These are phyloP conservation scores for Thalia dealbata DNA, from an alignment of 176 grass and related monocot species.

Conservation along the genomic window DNA sequence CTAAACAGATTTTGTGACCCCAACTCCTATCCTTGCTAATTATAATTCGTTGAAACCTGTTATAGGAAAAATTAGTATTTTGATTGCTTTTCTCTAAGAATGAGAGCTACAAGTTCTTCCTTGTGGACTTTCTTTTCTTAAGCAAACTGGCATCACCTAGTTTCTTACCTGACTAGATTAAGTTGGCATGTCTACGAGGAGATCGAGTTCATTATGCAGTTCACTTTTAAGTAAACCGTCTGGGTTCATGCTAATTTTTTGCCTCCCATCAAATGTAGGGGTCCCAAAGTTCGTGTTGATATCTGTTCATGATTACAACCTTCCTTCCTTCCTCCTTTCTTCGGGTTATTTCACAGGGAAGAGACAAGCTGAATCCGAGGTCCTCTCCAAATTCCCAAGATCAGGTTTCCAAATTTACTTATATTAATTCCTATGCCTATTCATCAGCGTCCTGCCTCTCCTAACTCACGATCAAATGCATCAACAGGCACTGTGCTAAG, in stretches of 20 bases:
- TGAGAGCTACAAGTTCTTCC: not conserved
- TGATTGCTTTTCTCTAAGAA: not conserved
- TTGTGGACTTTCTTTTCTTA: not conserved
- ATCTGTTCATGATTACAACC: conserved; percentile 96
- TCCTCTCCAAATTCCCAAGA: conserved; percentile 82
- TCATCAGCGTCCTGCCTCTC: not conserved
- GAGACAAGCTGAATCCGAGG: conserved; percentile 86
- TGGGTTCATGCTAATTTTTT: not conserved
- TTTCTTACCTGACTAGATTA: not conserved
- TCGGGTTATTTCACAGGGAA: conserved; percentile 87
- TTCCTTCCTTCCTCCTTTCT: conserved; percentile 69
- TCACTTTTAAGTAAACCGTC: not conserved
- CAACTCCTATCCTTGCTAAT: no score
- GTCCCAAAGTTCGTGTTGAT: conserved; percentile 80
- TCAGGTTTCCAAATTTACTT: conserved; percentile 40
- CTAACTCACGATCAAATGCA: not conserved
- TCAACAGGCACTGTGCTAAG: conserved; percentile 62
- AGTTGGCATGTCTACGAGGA: not conserved
- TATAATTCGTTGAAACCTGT: no score
- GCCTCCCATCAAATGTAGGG: conserved; percentile 33
- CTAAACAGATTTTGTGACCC: no score
- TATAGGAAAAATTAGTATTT: not conserved
- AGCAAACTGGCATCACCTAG: not conserved
- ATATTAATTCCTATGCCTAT: not conserved
- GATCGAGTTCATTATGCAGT: not conserved